These are phyloP conservation scores for Acrodontium crateriforme DNA, from an alignment of 2,329 filamentous ascomycete genomes.

Conservation along the genomic window DNA sequence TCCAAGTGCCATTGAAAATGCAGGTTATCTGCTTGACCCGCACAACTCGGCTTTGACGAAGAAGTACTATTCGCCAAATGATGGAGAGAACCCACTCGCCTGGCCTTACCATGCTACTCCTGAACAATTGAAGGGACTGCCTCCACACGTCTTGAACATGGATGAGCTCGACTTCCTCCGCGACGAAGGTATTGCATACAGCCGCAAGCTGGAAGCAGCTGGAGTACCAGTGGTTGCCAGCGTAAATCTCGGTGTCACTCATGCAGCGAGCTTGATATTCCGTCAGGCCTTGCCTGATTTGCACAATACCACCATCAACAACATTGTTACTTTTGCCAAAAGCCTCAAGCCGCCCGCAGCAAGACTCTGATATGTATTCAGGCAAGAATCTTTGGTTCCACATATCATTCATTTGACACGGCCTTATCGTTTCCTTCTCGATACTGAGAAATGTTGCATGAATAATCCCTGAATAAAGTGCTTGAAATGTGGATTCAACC, in stretches of 20 bases:
- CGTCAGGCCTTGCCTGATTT: conserved; percentile 14
- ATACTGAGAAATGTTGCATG: too few relatives aligned
- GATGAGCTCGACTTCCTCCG: conserved; percentile 20
- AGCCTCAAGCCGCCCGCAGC: too few relatives aligned
- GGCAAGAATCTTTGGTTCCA: too few relatives aligned
- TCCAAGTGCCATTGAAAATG: conserved; percentile 15
- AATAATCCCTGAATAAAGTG: too few relatives aligned
- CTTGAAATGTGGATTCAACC: too few relatives aligned
- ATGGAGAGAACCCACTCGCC: conserved; percentile 12
- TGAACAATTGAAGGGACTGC: conserved; percentile 9
- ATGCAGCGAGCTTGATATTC: conserved; percentile 13
- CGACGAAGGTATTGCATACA: conserved; percentile 19
- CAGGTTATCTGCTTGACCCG: conserved; percentile 14
- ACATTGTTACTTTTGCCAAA: conserved; percentile 15
- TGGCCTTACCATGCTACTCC: conserved; percentile 10
- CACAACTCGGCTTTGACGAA: conserved; percentile 5
- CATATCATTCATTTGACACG: too few relatives aligned
- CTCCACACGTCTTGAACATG: conserved; percentile 9
- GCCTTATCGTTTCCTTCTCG: too few relatives aligned
- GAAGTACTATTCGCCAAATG: conserved; percentile 12
- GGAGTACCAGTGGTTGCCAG: conserved; percentile 14
- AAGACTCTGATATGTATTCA: too few relatives aligned
- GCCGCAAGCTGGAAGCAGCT: conserved; percentile 13
- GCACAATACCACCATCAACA: conserved; percentile 10
- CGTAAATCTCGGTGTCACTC: conserved; percentile 15